These are phyloP conservation scores for Antrodiella citrinella DNA, from an alignment of 768 basidiomycete genomes.

Conservation along the genomic window DNA sequence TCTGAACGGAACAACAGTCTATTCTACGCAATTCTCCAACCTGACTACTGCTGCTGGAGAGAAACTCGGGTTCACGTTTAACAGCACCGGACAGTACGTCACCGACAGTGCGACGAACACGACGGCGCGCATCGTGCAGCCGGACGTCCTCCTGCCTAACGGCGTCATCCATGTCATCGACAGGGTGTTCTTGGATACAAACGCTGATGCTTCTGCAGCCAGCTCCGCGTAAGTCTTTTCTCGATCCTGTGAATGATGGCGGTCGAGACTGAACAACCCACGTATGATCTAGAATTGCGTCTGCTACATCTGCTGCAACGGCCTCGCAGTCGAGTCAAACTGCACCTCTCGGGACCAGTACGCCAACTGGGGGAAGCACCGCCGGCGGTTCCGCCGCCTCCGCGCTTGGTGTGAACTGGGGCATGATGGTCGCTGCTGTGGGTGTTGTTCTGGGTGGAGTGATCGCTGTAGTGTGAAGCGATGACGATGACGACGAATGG, in stretches of 20 bases:
- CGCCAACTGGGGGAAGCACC: conserved; percentile 4
- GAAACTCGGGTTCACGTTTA: conserved; percentile 39
- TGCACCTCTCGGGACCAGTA: conserved; percentile 28
- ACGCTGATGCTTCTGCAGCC: conserved; percentile 35
- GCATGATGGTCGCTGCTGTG: neutral
- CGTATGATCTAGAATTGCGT: conserved; percentile 23
- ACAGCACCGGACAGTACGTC: conserved; percentile 53
- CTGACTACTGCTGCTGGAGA: conserved; percentile 53
- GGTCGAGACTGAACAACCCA: neutral
- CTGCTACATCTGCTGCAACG: conserved; percentile 41
- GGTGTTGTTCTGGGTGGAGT: neutral
- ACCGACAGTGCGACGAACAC: conserved; percentile 27
- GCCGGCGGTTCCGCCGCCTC: neutral
- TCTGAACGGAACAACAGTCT: conserved; percentile 62
- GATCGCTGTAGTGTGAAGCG: neutral
- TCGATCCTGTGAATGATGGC: neutral
- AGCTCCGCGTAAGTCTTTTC: conserved; percentile 40
- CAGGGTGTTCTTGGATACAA: conserved; percentile 40
- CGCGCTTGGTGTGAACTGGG: neutral
- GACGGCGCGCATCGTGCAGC: conserved; percentile 44
- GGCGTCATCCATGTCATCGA: conserved; percentile 65
- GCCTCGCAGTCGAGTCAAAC: conserved; percentile 28
- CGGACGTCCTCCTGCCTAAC: conserved; percentile 55
- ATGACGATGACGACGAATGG: neutral
- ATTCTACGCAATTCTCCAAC: conserved; percentile 44